Conservation (phyloP, 495 filamentous ascomycete genomes). For the Hypoxylon crocopeplum region DNA sequence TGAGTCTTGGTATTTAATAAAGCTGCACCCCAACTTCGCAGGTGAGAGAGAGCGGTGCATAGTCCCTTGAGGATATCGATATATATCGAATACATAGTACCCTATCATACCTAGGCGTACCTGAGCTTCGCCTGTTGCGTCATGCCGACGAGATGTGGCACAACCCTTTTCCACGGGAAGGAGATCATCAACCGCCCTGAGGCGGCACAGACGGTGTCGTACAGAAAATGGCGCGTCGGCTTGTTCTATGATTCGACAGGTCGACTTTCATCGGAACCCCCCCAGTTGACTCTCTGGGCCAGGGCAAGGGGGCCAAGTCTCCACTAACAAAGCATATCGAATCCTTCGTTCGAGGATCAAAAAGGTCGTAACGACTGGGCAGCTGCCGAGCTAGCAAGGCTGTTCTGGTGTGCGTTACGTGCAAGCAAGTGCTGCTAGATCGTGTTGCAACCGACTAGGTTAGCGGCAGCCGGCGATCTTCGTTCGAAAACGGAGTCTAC, state of each 20-base stretch:
- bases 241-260: conserved; percentile 40
- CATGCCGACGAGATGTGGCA: conserved; percentile 35
- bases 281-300: conserved; percentile 1
- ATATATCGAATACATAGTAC: neutral
- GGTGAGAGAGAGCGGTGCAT: neutral
- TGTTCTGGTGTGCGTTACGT: conserved; percentile 11
- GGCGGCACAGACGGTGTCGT: conserved; percentile 45
- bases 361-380: conserved; percentile 25
- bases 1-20: conserved; percentile 35
- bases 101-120: conserved; percentile 32
- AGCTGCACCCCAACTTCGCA: conserved; percentile 30
- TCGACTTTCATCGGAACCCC: conserved; percentile 29
- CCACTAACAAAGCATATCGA: conserved; percentile 32
- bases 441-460: conserved; percentile 42
- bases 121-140: conserved; percentile 35
- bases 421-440: conserved; percentile 41
- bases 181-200: conserved; percentile 35
- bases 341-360: conserved; percentile 38
- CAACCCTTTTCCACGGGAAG: conserved; percentile 34
- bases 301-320: conserved; percentile 21
- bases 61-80: neutral
- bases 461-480: conserved; percentile 47
- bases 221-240: conserved; percentile 48
- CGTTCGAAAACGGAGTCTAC: conserved; percentile 45
- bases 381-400: conserved; percentile 33